A percentile compares a stretch with the other conserved stretches of the same genome.
Conservation (phyloP, 148 eudicot genomes). For the Camellia granthamiana region DNA sequence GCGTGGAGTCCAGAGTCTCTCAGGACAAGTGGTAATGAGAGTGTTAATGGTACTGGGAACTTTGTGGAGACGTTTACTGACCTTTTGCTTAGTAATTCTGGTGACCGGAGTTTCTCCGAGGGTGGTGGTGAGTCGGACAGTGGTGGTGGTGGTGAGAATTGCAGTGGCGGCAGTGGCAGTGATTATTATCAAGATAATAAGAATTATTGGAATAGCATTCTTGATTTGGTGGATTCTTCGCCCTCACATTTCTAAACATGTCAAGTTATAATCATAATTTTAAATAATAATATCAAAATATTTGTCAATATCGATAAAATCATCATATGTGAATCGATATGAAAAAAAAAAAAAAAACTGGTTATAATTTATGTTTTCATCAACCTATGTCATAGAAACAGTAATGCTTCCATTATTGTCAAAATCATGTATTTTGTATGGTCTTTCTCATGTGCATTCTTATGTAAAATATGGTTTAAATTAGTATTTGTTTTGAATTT, state of each 20-base stretch:
- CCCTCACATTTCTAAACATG: conserved; percentile 50
- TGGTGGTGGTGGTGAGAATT: conserved; percentile 5
- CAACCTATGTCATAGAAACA: not conserved
- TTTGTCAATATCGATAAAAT: no score
- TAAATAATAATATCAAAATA: no score
- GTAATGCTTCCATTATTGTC: not conserved
- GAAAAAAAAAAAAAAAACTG: no score
- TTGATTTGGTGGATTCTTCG: conserved; percentile 70
- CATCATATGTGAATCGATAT: no score
- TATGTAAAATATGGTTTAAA: no score
- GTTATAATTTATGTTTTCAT: not conserved
- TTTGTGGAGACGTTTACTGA: conserved; percentile 73
- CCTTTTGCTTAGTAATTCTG: conserved; percentile 46
- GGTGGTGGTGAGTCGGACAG: conserved; percentile 18
- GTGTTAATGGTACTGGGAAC: conserved; percentile 8
- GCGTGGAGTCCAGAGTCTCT: conserved; percentile 24
- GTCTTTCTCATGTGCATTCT: not conserved
- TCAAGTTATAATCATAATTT: not conserved
- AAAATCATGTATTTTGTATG: not conserved
- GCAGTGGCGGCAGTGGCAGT: conserved; percentile 15
- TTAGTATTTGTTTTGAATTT: no score
- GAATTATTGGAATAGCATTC: conserved; percentile 83
- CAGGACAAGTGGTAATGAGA: not conserved
- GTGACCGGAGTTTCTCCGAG: conserved; percentile 18
- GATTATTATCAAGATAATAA: conserved; percentile 56